Conservation (phyloP, 225 moss, liverwort and hornwort species). For the Climacium dendroides region DNA sequence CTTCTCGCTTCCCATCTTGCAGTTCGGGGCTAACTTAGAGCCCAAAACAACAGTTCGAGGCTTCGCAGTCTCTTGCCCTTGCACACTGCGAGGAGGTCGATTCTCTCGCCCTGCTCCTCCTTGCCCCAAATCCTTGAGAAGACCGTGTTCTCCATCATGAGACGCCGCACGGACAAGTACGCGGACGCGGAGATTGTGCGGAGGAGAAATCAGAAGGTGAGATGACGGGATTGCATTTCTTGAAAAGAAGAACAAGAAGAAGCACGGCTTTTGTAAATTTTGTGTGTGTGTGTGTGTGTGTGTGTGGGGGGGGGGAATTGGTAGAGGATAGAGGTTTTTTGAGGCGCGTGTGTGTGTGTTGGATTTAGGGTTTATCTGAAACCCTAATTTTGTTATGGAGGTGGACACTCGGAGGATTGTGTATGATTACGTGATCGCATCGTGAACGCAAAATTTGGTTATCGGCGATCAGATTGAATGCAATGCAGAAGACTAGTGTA, state of each 20-base stretch:
- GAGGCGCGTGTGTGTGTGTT: not conserved
- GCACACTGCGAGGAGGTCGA: not conserved
- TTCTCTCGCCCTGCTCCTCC: not conserved
- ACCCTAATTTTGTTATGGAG: not conserved
- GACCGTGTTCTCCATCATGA: conserved; percentile 31
- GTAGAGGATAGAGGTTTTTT: not conserved
- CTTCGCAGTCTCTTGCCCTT: conserved; percentile 6
- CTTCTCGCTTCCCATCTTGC: not conserved
- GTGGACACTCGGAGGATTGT: not conserved
- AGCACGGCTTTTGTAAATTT: no score
- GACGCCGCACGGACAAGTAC: conserved; percentile 64
- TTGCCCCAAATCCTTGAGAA: not conserved
- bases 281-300: not conserved
- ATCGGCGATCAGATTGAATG: not conserved
- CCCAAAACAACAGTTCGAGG: not conserved
- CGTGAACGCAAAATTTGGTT: not conserved
- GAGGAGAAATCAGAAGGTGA: conserved; percentile 72
- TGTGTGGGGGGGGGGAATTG: no score
- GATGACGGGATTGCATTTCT: not conserved
- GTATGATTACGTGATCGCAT: not conserved
- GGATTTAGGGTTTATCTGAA: not conserved
- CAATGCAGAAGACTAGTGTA: not conserved
- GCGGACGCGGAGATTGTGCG: conserved; percentile 65
- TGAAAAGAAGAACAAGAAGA: not conserved
- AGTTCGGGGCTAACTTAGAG: not conserved